These are phyloP conservation scores for Calocybe cyanea DNA, from an alignment of 768 basidiomycete genomes.

Conservation along the genomic window DNA sequence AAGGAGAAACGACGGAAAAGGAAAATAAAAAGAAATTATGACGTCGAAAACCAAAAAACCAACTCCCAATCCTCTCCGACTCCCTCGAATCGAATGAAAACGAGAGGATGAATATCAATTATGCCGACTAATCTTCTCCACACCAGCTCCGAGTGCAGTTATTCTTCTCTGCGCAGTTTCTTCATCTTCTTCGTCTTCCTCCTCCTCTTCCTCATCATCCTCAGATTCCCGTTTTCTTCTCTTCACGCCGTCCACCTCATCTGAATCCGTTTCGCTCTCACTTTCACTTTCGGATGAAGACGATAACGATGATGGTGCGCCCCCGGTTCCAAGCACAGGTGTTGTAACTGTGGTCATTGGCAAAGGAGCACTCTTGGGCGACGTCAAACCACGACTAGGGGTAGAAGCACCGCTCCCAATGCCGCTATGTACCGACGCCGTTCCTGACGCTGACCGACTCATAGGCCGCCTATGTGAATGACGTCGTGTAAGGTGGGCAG, in stretches of 20 bases:
- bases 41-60: too few species aligned
- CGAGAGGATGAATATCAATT: constrained; percentile 1
- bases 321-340: background rate
- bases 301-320: background rate
- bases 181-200: constrained; percentile 13
- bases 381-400: too few species aligned
- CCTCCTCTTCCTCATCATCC: constrained; percentile 12
- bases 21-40: too few species aligned
- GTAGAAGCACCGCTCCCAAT: too few species aligned
- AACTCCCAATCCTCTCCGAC: too few species aligned
- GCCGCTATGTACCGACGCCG: too few species aligned
- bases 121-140: constrained; percentile 23
- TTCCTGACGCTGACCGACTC: constrained; percentile 8
- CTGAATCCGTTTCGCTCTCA: constrained; percentile 12
- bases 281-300: background rate
- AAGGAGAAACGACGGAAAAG: too few species aligned
- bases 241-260: background rate
- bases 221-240: constrained; percentile 1
- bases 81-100: too few species aligned
- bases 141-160: constrained; percentile 16
- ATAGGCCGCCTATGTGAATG: constrained; percentile 9
- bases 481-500: constrained; percentile 12
- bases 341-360: background rate
- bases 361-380: background rate
- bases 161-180: constrained; percentile 1